Evolutionary conservation across 192 early-diverging fungal genomes (phyloP), one percentile per base, ranked within the genome.

Genomic region (Gigaspora rosea): DNA sequence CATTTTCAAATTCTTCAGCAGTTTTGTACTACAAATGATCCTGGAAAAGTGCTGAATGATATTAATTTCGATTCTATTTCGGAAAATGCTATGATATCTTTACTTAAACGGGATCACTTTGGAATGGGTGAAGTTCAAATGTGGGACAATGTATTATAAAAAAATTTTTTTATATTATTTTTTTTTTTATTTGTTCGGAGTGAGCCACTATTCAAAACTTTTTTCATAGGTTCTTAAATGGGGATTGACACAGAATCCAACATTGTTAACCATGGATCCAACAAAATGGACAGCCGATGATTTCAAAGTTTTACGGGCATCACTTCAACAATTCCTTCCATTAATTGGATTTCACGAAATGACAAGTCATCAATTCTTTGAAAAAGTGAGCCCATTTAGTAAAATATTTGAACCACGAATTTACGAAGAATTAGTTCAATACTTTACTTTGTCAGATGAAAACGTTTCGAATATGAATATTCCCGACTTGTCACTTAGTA

Each of bases 341-440:
- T 49, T 48, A 18, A 68, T 68, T 32, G 15, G 66, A 49, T 68
- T 68, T 49, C 48, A 48, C 49, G 66, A 68, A 15, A 68, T 68
- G 13, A 20, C 5, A 41, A 2, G 15, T 47, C 41, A 46, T 15
- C 41, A 68, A 46, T 68, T 48, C 36, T 32, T 48, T 20, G 36
- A 68, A 46, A 68, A 46, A 46, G 41, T 68, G 36, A 27, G 20
- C 32, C 66, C 66, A 18, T 68, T 48, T 49, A 12, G 36, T 27
- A 35, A 68, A 49, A 47, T 68, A 18, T 68, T 68, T 18, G 41
- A 46, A 8, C 33, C 12, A 68, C 15, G 7, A n/a, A 8, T 47
- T 15, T 48, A 48, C 16, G 66, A 68, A 16, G 62, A 64, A 12
- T 35, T 64, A 27, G n/a, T 35, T 27, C 15, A 35, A 22, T 36